Evolutionary conservation across 2,329 filamentous ascomycete species (phyloP), one percentile per base, ranked within the genome.

Genomic region (Coniosporium tulheliwenetii): DNA sequence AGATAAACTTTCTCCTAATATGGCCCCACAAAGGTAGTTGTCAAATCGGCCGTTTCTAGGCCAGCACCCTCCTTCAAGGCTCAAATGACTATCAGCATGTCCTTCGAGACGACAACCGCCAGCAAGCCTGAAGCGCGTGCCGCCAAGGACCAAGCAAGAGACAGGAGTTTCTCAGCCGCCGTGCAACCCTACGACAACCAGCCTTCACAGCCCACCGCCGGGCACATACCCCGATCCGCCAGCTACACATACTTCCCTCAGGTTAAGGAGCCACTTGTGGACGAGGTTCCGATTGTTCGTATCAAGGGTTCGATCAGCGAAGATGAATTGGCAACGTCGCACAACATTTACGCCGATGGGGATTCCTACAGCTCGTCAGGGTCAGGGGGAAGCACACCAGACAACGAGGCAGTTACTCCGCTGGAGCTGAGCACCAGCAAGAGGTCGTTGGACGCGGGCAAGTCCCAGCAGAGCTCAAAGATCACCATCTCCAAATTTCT

Each of bases 231-330:
- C 26, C 66, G 72, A 42, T 67, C 73, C 38, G 73, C 74, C 30
- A 77, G 73, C 49, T 77, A 72, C 55, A 72, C 69, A 37, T 66
- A 70, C 47, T 54, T 77, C n/a, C 64, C 69, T 3, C 56, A 59
- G 26, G 50, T 55, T 26, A 59, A 55, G 39, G 48, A 53, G 19
- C 39, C 55, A 33, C 37, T 45, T 8, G 46, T 50, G 13, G 52
- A 50, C 38, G 41, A 37, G 15, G 44, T 48, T 30, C 47, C 56
- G 30, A 47, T 56, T 5, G 51, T 62, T 39, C 54, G 55, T 36
- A 56, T 73, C 44, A 66, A 69, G 47, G 63, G 66, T 42, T 69
- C 64, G 29, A 65, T 67, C 48, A 66, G 66, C 15, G 67, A 71
- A 47, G 56, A 64, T 44, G 64, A 67, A 38, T 55, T 69, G 34